Evolutionary conservation across 2,329 filamentous ascomycete species (phyloP).

Genomic region (Ophiostoma montium): DNA sequence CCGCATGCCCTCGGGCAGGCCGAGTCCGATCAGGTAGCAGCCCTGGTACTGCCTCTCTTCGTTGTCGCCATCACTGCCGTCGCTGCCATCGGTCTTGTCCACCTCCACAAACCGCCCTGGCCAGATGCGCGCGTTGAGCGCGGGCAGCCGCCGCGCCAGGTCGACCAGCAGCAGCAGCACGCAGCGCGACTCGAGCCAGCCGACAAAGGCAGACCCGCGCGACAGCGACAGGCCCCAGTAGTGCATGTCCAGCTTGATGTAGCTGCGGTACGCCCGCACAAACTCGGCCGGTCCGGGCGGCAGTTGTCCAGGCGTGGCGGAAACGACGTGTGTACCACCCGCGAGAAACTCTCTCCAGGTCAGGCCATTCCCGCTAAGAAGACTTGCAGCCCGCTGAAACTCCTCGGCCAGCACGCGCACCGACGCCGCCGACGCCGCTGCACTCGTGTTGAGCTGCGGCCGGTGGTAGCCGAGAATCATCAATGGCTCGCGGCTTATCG

Average conservation of each 20-base stretch:
- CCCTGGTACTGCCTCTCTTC: conserved; percentile 36
- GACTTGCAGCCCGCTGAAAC: conserved; percentile 29
- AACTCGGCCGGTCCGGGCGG: conserved; percentile 30
- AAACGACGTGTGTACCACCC: neutral
- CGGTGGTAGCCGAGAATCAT: conserved; percentile 49
- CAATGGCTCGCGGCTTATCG: conserved; percentile 44
- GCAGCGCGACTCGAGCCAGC: conserved; percentile 52
- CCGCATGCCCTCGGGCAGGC: conserved; percentile 17
- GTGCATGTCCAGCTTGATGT: conserved; percentile 46
- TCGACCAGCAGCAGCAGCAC: conserved; percentile 44
- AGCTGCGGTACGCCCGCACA: conserved; percentile 35
- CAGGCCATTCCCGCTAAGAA: conserved; percentile 20
- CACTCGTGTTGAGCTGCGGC: conserved; percentile 45
- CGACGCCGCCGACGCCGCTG: conserved; percentile 38
- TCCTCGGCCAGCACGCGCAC: conserved; percentile 37
- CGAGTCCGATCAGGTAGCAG: conserved; percentile 47
- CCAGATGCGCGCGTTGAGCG: conserved; percentile 45
- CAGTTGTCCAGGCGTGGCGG: neutral
- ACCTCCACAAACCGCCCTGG: conserved; percentile 40
- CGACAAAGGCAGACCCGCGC: conserved; percentile 40
- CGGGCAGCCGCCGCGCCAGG: conserved; percentile 36
- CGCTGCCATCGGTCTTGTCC: conserved; percentile 2
- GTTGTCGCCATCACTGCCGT: conserved; percentile 20
- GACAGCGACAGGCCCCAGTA: conserved; percentile 48
- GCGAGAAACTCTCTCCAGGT: conserved; percentile 21